Base-by-base conservation (phyloP, 2,329 filamentous ascomycete species). In the Arthrobotrys sphaeroides region DNA sequence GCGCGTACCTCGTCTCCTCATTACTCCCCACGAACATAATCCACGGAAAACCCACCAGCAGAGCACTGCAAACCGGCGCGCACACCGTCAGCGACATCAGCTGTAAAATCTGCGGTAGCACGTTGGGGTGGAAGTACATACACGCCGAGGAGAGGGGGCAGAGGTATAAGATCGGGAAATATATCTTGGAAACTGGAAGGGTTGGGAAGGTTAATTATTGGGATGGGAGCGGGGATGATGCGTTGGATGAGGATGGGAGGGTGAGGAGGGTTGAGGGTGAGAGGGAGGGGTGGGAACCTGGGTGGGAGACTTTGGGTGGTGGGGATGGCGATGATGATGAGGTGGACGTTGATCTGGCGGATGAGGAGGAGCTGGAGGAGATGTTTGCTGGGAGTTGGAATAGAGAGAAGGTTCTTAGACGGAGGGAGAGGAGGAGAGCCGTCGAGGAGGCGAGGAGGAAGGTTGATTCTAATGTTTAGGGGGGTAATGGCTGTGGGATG, bases 81-180 rank as follows among this genome's bases (percentile, higher is more conserved):
- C 89, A 90, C 81, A 84, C 87, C 4, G 88, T 91, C 5, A 87
- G 88, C 2, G 89, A 90, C 81, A 88, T 90, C 55, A 84, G 81
- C 51, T 91, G 89, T 79, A 80, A 80, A 7, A 83, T 86, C 24
- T 91, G 89, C 81, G 82, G 83, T 24, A 83, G 83, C 60, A 87
- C 87, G 78, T 80, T 91, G 6, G 89, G 89, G 16, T 91, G 89
- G 89, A 90, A 90, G 81, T 91, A 91, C 79, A 84, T 90, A 45
- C 87, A 89, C 80, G 88, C 89, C 1, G 85, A 85, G 73, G 87
- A 90, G 78, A 79, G 83, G 66, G 82, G 84, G 51, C 89, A 90
- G 81, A 85, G 85, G 80, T 91, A 91, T 84, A 91, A 91, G 82
- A 84, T 90, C 57, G 88, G 88, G 78, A 90, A 90, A 81, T 90